A percentile compares a stretch with the other conserved stretches of the same genome.
These are phyloP conservation scores for Pisolithus microcarpus DNA, from an alignment of 768 basidiomycete species.

Conservation along the genomic window DNA sequence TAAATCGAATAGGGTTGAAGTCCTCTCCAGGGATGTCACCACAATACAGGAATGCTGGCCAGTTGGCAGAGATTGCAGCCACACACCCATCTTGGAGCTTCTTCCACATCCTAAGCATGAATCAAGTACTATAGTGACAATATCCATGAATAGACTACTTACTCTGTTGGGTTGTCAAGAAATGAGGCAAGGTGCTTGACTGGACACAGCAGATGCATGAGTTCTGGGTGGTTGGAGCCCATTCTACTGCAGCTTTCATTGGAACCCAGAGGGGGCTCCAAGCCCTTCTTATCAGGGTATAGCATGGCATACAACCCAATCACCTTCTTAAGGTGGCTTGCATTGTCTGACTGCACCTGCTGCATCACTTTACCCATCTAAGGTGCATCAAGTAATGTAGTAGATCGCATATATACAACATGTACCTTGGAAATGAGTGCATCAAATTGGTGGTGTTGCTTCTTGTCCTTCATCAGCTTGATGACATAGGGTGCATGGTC, in stretches of 20 bases:
- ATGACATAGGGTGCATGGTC: neutral
- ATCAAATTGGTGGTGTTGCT: neutral
- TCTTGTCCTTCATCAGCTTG: neutral
- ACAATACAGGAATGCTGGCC: slow-evolving; percentile 2
- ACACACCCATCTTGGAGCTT: too few species aligned
- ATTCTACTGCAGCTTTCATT: neutral
- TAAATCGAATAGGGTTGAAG: neutral
- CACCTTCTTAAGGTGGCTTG: neutral
- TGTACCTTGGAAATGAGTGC: neutral
- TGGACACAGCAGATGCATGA: neutral
- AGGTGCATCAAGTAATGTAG: neutral
- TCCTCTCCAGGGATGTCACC: neutral
- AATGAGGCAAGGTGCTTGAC: neutral
- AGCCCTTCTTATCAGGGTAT: neutral
- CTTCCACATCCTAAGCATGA: too few species aligned
- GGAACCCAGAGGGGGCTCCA: neutral
- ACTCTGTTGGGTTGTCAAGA: neutral
- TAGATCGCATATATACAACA: neutral
- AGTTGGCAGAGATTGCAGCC: neutral
- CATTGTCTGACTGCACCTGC: neutral
- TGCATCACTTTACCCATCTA: neutral
- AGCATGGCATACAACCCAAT: neutral
- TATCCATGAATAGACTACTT: neutral
- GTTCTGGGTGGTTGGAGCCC: slow-evolving; percentile 3
- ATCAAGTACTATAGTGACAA: too few species aligned